Base-by-base conservation (phyloP, 2,329 filamentous ascomycete species). In the Dryadomyces sulphureus region DNA sequence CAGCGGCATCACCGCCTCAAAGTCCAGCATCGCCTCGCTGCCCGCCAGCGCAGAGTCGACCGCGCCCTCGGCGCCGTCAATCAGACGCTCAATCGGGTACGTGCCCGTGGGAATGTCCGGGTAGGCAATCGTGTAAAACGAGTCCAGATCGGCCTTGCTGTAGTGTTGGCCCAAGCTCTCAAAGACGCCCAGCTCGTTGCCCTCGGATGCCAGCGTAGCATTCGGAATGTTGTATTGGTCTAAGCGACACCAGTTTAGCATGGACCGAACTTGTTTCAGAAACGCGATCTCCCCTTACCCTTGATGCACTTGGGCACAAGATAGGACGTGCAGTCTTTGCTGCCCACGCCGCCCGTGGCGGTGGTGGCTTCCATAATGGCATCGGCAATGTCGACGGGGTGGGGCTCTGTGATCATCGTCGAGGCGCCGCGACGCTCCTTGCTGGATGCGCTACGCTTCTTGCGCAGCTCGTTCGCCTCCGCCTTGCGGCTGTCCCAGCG, bases 21-120 rank as follows among this genome's bases (percentile, higher is more conserved):
- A 70, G 53, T 74, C 71, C 12, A 75, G 62, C 36, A 67, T 64
- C 3, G 62, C 59, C 48, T 72, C 68, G 19, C 21, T 11, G 14
- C 51, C 51, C 5, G 52, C 50, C 2, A 39, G 8, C 7, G 12
- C 35, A 8, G 21, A 19, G 2, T 17, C 22, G 12, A 45, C 46
- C 16, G 54, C 46, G 27, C 54, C 55, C 2, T 41, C 41, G 9
- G 55, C 56, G 1, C 57, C 57, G 45, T 59, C 54, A 16, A 59
- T 49, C 7, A 54, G 50, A 8, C 52, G 48, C 17, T 54, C 45
- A 8, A 45, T 46, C 4, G 59, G 59, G 39, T 56, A 57, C 1
- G 57, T 60, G n/a, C 56, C 57, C 2, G 52, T 50, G 5, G 57
- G 58, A 1, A 43, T 49, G 32, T 41, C 52, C 50, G 52, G 52